Evolutionary conservation across 2,329 filamentous ascomycete species (phyloP).

Genomic region (Penicillium janthinellum): DNA sequence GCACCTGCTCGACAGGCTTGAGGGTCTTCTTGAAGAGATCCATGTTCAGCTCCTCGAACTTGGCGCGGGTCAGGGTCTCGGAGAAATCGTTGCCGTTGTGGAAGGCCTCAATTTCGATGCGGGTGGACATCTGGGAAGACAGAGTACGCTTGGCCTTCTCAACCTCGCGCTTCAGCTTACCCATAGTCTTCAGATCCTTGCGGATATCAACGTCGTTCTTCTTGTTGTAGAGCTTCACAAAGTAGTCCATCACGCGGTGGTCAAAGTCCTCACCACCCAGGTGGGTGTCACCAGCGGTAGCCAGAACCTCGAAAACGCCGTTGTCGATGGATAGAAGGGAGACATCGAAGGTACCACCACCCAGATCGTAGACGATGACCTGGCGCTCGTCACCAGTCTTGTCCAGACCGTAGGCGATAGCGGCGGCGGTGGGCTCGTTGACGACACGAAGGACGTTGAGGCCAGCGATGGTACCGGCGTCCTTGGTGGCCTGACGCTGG

Average conservation of each 20-base stretch:
- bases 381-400: conserved; percentile 81
- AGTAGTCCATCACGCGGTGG: conserved; percentile 94
- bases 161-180: conserved; percentile 98
- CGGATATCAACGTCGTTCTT: conserved; percentile 89
- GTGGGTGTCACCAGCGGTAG: conserved; percentile 95
- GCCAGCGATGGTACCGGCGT: conserved; percentile 87
- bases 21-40: conserved; percentile 99
- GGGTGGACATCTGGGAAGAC: conserved; percentile 88
- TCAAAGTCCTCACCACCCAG: conserved; percentile 99
- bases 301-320: conserved; percentile 91
- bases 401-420: conserved; percentile 91
- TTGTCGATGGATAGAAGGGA: conserved; percentile 88
- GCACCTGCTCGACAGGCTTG: conserved; percentile 97
- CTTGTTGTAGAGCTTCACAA: conserved; percentile 98
- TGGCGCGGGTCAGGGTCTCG: conserved; percentile 95
- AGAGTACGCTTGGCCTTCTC: conserved; percentile 99
- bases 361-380: conserved; percentile 91
- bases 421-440: conserved; percentile 94
- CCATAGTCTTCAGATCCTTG: conserved; percentile 97
- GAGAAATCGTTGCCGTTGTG: conserved; percentile 97
- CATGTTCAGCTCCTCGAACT: conserved; percentile 99
- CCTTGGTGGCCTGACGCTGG: conserved; percentile 95
- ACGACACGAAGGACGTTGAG: conserved; percentile 95
- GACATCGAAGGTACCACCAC: conserved; percentile 93
- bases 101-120: conserved; percentile 97